Percentiles rank a stretch among this genome's conserved stretches.
These are phyloP conservation scores for Desmodesmus armatus DNA, from an alignment of 139 green algal genomes.

Conservation along the genomic window DNA sequence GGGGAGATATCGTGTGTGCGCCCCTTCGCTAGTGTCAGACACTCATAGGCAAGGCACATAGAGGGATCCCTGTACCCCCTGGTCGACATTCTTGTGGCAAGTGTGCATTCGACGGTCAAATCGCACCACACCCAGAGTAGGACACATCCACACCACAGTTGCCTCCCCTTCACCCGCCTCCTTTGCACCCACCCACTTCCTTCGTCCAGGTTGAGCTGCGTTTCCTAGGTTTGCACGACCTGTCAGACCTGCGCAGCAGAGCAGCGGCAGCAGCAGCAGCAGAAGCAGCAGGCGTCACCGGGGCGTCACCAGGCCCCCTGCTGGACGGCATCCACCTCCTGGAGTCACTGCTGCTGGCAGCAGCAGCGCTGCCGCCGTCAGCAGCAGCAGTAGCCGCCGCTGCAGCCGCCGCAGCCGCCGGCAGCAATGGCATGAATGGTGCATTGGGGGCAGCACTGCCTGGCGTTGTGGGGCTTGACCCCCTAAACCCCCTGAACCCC, in stretches of 20 bases:
- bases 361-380: constrained; percentile 14
- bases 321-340: constrained; percentile 8
- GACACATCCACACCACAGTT: neutral
- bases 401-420: neutral
- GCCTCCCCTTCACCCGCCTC: neutral
- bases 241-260: constrained; percentile 5
- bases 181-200: neutral
- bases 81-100: no score
- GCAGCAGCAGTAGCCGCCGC: neutral
- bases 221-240: neutral
- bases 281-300: constrained; percentile 8
- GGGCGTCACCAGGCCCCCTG: neutral
- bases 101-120: no score
- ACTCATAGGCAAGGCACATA: no score
- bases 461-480: no score
- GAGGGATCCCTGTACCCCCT: no score
- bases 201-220: no score
- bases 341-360: constrained; percentile 35
- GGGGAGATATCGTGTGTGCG: no score
- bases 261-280: constrained; percentile 29
- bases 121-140: no score
- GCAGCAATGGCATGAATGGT: neutral
- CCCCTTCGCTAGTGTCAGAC: no score
- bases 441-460: neutral
- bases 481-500: no score